phyloP scores from a whole-genome alignment of 2,329 filamentous ascomycete species.

The Pyrenochaeta sp. region DNA sequence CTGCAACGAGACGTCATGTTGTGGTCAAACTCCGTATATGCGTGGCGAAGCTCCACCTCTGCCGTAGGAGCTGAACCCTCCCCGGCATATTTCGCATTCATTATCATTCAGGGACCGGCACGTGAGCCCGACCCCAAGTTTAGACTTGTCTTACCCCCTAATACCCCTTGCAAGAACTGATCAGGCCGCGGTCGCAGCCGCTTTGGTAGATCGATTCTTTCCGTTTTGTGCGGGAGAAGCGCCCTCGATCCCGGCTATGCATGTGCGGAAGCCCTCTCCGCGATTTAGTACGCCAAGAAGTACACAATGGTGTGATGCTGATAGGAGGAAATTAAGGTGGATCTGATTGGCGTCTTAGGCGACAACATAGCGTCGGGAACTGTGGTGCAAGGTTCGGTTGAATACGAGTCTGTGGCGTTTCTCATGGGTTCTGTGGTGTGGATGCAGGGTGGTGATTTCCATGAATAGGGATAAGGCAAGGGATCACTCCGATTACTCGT shows the following conservation, averaged over 20 bases:
- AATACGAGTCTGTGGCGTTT: not conserved
- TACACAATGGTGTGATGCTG: not conserved
- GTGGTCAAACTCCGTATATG: too few relatives aligned
- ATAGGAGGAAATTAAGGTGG: not conserved
- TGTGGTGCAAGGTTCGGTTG: not conserved
- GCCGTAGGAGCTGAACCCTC: not conserved
- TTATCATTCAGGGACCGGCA: not conserved
- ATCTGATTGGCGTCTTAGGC: not conserved
- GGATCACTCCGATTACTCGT: too few relatives aligned
- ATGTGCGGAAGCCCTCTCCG: conserved; percentile 5
- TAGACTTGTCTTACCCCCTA: not conserved
- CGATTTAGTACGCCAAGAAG: conserved; percentile 3
- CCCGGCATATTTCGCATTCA: not conserved
- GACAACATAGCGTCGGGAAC: not conserved
- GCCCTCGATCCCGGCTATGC: not conserved
- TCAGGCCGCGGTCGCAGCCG: not conserved
- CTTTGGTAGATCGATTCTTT: not conserved
- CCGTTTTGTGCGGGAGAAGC: not conserved
- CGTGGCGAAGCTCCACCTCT: too few relatives aligned
- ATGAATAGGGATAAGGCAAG: too few relatives aligned
- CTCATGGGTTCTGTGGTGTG: not conserved
- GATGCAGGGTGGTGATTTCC: too few relatives aligned
- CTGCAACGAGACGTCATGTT: too few relatives aligned
- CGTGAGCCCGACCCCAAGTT: not conserved
- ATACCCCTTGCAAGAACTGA: too few relatives aligned